phyloP scores from a whole-genome alignment of 768 basidiomycete genomes.

The Kondoa subrosea region DNA sequence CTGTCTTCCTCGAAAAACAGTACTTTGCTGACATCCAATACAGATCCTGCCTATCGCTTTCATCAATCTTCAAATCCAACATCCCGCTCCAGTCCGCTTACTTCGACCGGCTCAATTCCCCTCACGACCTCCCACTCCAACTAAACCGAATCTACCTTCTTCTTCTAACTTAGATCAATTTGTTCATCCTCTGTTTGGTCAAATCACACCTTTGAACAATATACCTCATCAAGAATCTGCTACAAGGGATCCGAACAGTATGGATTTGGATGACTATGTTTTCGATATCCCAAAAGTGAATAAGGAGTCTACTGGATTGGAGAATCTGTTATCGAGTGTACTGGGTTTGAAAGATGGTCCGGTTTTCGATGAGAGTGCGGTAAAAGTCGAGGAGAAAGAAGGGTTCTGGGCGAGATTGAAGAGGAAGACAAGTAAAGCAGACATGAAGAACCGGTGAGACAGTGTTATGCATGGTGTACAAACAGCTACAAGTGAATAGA shows the following conservation, averaged over 20 bases:
- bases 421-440: slow-evolving; percentile 75
- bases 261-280: neutral
- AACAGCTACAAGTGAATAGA: too few relatives aligned
- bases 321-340: neutral
- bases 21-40: neutral
- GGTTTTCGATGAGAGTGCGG: neutral
- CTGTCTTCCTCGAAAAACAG: neutral
- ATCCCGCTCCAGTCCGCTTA: neutral
- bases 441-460: slow-evolving; percentile 31
- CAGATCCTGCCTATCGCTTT: neutral
- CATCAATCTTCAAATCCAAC: neutral
- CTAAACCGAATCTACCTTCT: neutral
- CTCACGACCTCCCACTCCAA: neutral
- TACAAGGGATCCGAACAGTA: neutral
- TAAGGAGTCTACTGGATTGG: neutral
- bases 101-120: neutral
- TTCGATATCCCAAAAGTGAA: neutral
- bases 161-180: neutral
- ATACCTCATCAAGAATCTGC: neutral
- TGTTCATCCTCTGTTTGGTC: neutral
- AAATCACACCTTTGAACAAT: neutral
- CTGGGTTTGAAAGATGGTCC: neutral
- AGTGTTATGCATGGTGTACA: too few relatives aligned
- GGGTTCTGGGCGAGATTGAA: slow-evolving; percentile 67
- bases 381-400: slow-evolving; percentile 43